phyloP scores from a whole-genome alignment of 192 early-diverging fungal species.

The Funneliformis mosseae region DNA sequence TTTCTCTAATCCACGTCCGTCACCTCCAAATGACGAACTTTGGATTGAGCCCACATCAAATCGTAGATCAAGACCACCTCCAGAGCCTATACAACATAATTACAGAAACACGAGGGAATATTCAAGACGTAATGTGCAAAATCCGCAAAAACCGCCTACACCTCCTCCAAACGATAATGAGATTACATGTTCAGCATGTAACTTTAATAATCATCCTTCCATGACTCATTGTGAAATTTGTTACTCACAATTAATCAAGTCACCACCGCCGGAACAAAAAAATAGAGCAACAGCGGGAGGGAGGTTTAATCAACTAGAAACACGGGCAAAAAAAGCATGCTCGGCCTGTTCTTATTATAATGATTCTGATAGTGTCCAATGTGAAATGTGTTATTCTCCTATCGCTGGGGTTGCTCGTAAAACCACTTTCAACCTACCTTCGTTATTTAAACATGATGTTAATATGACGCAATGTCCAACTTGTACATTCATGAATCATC shows the following conservation, averaged over 20 bases:
- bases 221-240: constrained; percentile 17
- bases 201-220: not conserved
- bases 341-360: not conserved
- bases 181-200: not conserved
- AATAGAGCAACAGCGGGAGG: not conserved
- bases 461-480: not conserved
- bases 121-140: not conserved
- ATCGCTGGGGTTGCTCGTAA: not conserved
- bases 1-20: not conserved
- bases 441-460: not conserved
- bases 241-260: not conserved
- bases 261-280: not conserved
- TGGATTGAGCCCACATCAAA: not conserved
- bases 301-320: not conserved
- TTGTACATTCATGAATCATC: constrained; percentile 4
- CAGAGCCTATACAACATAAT: not conserved
- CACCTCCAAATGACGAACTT: not conserved
- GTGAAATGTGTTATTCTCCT: constrained; percentile 18
- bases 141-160: not conserved
- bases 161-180: not conserved
- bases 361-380: not conserved
- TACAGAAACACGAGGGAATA: not conserved
- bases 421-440: not conserved
- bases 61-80: not conserved
- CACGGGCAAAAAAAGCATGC: not conserved